phyloP scores from a whole-genome alignment of 2,329 filamentous ascomycete species.

The Cladorrhinum sp. region DNA sequence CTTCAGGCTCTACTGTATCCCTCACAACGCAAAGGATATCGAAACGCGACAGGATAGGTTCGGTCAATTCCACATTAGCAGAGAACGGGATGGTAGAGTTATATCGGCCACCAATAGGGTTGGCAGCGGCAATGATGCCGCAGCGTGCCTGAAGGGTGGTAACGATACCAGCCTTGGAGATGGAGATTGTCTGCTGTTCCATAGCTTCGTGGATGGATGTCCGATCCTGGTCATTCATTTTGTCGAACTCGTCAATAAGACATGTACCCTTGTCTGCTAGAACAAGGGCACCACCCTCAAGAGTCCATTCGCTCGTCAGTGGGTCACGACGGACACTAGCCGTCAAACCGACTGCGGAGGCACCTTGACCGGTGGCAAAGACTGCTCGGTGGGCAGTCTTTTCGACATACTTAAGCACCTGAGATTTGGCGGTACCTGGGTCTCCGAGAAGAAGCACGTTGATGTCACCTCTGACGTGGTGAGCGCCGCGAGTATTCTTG shows the following conservation, averaged over 20 bases:
- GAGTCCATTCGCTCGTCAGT: conserved; percentile 92
- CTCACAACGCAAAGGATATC: conserved; percentile 95
- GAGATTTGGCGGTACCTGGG: conserved; percentile 95
- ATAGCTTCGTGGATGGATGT: conserved; percentile 99
- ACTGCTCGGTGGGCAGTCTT: conserved; percentile 96
- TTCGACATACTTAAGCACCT: conserved; percentile 95
- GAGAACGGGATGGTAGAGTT: conserved; percentile 95
- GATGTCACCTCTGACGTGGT: conserved; percentile 93
- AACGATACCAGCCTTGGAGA: conserved; percentile 97
- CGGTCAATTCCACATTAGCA: conserved; percentile 92
- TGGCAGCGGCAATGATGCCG: conserved; percentile 93
- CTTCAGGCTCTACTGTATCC: conserved; percentile 86
- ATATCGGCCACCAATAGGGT: conserved; percentile 93
- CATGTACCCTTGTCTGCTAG: conserved; percentile 93
- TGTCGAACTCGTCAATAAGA: conserved; percentile 98
- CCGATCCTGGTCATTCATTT: conserved; percentile 99
- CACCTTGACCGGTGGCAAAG: conserved; percentile 95
- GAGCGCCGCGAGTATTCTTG: conserved; percentile 84
- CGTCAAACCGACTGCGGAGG: conserved; percentile 94
- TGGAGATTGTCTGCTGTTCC: conserved; percentile 99
- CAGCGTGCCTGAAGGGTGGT: conserved; percentile 95
- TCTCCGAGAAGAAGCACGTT: conserved; percentile 96
- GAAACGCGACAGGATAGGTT: conserved; percentile 96
- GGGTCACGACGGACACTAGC: conserved; percentile 94
- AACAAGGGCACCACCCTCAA: conserved; percentile 93